These are phyloP conservation scores for Thielaviopsis ethacetica DNA, from an alignment of 2,329 filamentous ascomycete species.

Conservation along the genomic window DNA sequence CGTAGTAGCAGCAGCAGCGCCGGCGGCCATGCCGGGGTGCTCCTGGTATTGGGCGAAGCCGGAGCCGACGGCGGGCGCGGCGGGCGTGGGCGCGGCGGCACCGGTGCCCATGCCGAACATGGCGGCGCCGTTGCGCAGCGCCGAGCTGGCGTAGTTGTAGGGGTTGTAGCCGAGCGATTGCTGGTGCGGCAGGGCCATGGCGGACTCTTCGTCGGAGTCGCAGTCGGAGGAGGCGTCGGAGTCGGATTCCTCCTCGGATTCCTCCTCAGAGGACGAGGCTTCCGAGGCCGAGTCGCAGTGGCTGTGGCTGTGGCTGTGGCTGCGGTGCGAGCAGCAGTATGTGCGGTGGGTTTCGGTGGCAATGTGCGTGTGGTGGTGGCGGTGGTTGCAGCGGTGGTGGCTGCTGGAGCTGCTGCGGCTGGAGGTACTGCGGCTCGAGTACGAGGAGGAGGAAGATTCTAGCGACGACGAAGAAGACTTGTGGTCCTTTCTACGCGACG, in stretches of 20 bases:
- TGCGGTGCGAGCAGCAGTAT: neutral
- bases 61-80: neutral
- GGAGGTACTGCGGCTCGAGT: neutral
- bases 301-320: constrained; percentile 1
- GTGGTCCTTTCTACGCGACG: neutral
- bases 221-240: neutral
- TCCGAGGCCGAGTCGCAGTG: neutral
- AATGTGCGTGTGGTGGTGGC: neutral
- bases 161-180: neutral
- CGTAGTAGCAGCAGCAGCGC: neutral
- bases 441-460: neutral
- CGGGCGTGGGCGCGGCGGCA: neutral
- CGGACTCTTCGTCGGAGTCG: neutral
- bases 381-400: neutral
- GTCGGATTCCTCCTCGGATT: neutral
- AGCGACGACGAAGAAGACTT: neutral
- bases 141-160: neutral
- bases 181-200: neutral
- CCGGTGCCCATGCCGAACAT: neutral
- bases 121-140: neutral
- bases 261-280: neutral
- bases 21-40: neutral
- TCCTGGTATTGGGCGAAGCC: neutral
- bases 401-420: neutral
- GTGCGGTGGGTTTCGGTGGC: neutral